Base-by-base conservation (phyloP, 2,329 filamentous ascomycete species). In the Endoconidiophora laricicola region DNA sequence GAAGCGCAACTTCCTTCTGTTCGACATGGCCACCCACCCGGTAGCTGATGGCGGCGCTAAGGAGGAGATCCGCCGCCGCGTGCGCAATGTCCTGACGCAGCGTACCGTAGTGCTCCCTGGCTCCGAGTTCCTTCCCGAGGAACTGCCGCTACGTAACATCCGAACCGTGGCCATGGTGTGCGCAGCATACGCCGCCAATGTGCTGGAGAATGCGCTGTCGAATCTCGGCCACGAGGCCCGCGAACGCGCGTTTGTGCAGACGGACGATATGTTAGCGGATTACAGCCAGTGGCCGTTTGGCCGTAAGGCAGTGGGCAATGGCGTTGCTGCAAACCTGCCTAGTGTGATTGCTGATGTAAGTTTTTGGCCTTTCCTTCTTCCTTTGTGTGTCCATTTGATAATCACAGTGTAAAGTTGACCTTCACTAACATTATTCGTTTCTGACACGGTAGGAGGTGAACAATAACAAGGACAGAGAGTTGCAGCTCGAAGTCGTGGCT, bases 1-100 rank as follows among this genome's bases (percentile, higher is more conserved):
- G 68, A 98, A 98, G 73, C 86, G 87, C 68, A 98, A 98, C 72
- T 98, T 98, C 71, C 77, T 98, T 56, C 83, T 98, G 56, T 98
- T 98, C 72, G 91, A 98, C 69, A 98, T 98, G 91, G 91, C 91
- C 52, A 98, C 91, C 56, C 91, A 98, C 65, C 91, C 91, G 40
- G 88, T 98, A 52, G 90, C 87, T 56, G 91, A 98, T 61, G 84
- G 87, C 57, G 90, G 86, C 60, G 91, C 91, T 60, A 98, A 98
- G 71, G 91, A 96, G 62, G 91, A 98, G 69, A 91, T 98, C 60
- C 79, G 91, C 60, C 80, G 85, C 62, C 83, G 91, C 59, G 90
- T 96, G 57, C 82, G 90, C 62, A 94, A 85, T 63, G 79, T 96
- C 54, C 80, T 95, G 57, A 95, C 86, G 54, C 87, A 88, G 68